Evolutionary conservation across 805 yeast species (phyloP).

Genomic region (Hemisphaericaspora nanyangensis): DNA sequence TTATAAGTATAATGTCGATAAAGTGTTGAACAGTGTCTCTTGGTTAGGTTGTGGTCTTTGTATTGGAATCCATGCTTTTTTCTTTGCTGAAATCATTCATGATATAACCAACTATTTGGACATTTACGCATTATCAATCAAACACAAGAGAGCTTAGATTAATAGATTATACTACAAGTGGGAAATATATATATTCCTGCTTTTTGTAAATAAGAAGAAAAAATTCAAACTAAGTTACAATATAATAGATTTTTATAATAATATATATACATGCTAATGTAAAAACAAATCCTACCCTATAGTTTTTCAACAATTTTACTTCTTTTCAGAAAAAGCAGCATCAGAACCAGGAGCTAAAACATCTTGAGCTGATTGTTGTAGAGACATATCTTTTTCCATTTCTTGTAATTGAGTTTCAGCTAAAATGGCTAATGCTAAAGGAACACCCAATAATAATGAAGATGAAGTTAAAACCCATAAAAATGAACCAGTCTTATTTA

Average conservation of each 20-base stretch:
- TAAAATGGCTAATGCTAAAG: constrained; percentile 82
- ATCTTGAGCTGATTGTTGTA: constrained; percentile 75
- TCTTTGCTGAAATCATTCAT: constrained; percentile 73
- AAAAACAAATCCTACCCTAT: no score
- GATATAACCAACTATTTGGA: constrained; percentile 79
- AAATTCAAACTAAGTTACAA: background rate
- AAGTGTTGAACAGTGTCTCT: constrained; percentile 48
- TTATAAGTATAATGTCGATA: constrained; percentile 36
- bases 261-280: no score
- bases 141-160: constrained; percentile 57
- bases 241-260: no score
- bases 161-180: no score
- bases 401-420: constrained; percentile 92
- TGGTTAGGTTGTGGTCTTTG: constrained; percentile 69
- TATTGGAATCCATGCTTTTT: constrained; percentile 63
- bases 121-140: constrained; percentile 80
- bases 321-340: constrained; percentile 36
- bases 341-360: constrained; percentile 68
- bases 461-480: constrained; percentile 87
- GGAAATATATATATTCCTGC: background rate
- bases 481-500: constrained; percentile 64
- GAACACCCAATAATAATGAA: constrained; percentile 84
- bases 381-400: constrained; percentile 85
- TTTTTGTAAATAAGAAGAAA: background rate
- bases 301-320: constrained; percentile 10